These are phyloP conservation scores for Fraxinus latifolia DNA, from an alignment of 305 asterid species.

Conservation along the genomic window DNA sequence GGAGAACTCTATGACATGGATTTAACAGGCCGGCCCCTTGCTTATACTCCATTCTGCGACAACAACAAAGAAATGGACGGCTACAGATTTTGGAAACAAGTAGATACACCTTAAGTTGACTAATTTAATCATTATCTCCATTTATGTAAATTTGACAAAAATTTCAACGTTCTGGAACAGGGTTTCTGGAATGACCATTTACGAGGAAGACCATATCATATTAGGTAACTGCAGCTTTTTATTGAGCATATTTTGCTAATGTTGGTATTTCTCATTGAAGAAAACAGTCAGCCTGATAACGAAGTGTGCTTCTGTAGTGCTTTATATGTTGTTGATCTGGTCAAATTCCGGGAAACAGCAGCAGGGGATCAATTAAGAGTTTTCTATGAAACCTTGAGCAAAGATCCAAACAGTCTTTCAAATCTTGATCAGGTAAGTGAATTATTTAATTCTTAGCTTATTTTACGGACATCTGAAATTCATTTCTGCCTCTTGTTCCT, in stretches of 20 bases:
- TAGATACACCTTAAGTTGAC: slow-evolving; percentile 20
- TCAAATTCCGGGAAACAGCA: slow-evolving; percentile 93
- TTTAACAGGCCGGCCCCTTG: slow-evolving; percentile 80
- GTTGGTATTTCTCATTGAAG: slow-evolving; percentile 17
- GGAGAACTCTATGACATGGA: slow-evolving; percentile 98
- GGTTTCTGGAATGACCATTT: slow-evolving; percentile 99
- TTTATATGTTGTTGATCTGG: slow-evolving; percentile 84
- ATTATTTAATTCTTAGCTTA: neutral
- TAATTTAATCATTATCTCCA: slow-evolving; percentile 6
- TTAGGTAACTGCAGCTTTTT: slow-evolving; percentile 48
- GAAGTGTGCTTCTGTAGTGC: slow-evolving; percentile 60
- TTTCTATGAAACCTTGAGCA: slow-evolving; percentile 90
- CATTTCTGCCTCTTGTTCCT: neutral
- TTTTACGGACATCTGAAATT: slow-evolving; percentile 4
- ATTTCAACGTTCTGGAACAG: slow-evolving; percentile 39
- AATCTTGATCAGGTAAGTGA: slow-evolving; percentile 93
- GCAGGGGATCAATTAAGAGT: slow-evolving; percentile 97
- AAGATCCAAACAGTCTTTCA: slow-evolving; percentile 96
- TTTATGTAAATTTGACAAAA: slow-evolving; percentile 12
- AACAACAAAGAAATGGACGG: slow-evolving; percentile 99
- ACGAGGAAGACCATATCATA: slow-evolving; percentile 93
- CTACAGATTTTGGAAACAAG: slow-evolving; percentile 95
- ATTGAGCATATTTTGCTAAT: slow-evolving; percentile 6
- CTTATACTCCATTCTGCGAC: slow-evolving; percentile 97
- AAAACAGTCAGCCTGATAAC: slow-evolving; percentile 20